Conservation (phyloP, 345 rosid genomes). For the Citrus inodora region DNA sequence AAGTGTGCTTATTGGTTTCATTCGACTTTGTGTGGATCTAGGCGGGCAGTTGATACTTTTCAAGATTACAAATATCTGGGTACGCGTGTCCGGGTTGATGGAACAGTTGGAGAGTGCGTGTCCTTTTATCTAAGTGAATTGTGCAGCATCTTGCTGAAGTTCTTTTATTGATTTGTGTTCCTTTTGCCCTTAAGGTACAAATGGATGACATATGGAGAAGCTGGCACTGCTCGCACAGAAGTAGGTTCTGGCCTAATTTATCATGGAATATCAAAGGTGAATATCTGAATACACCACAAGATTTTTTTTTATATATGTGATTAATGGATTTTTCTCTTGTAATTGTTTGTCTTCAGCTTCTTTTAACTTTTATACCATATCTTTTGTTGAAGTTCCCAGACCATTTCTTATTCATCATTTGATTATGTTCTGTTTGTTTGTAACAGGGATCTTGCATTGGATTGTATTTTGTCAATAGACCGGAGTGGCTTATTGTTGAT, state of each 20-base stretch:
- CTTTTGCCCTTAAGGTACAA: conserved; percentile 48
- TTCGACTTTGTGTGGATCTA: conserved; percentile 23
- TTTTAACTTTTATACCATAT: background rate
- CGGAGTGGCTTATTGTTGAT: conserved; percentile 93
- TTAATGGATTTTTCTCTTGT: background rate
- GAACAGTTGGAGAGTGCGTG: conserved; percentile 94
- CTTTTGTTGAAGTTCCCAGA: background rate
- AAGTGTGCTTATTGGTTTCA: conserved; percentile 12
- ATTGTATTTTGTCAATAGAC: conserved; percentile 86
- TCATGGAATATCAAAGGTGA: conserved; percentile 70
- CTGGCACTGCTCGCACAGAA: conserved; percentile 76
- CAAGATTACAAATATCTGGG: conserved; percentile 88
- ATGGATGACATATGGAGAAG: conserved; percentile 99
- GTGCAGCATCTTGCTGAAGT: conserved; percentile 9
- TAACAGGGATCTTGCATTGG: conserved; percentile 81
- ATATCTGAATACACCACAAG: background rate
- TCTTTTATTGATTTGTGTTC: conserved; percentile 6
- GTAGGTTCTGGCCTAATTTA: conserved; percentile 78
- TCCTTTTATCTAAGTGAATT: conserved; percentile 4
- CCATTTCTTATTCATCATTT: conserved; percentile 10
- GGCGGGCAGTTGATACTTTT: conserved; percentile 70
- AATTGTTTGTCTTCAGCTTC: background rate
- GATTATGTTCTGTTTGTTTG: conserved; percentile 8
- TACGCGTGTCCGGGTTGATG: conserved; percentile 78
- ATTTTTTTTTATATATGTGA: conserved; percentile 2